Evolutionary conservation across 2,329 filamentous ascomycete genomes (phyloP), one percentile per base, ranked within the genome.

Genomic region (Aspergillus sp.): DNA sequence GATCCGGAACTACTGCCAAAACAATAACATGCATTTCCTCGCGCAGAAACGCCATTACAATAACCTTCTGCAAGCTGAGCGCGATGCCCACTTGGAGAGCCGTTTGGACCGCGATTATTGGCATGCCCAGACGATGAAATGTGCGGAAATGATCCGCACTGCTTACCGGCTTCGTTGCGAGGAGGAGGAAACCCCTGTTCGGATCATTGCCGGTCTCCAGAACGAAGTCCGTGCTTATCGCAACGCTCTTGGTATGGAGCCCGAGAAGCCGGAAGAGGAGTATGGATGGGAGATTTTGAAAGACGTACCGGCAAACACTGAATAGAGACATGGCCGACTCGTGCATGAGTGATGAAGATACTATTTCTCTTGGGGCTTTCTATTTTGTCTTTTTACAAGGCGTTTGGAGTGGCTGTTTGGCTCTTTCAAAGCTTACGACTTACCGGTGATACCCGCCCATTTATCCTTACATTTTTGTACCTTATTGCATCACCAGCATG

Each of bases 21-120:
- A 76, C 62, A 76, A 76, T 60, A 77, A 79, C 53, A 70, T 73
- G 64, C 69, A 76, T 45, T 77, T 72, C 53, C 68, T 78, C 6
- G 64, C 71, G 4, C 75, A 78, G 56, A 75, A 75, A 55, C 70
- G 68, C 40, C 75, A 77, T 57, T 79, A 79, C 63, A 79, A 79
- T 58, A 71, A 76, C 42, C 70, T 79, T 4, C 68, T 79, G 13
- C 76, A 79, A 54, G 73, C 73, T 9, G 77, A 79, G 58, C 77
- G 77, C 40, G 76, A 79, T 54, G 71, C 75, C 4, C 76, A 79
- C 52, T 61, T 79, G 19, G 65, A 74, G 42, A 75, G 75, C 54
- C 74, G 77, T n/a, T 62, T 79, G 9, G 76, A 79, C 51, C 72
- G 75, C 7, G 76, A 79, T 54, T 69, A 78, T 54, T 79, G 75